phyloP scores from a whole-genome alignment of 2,329 filamentous ascomycete genomes.

The Sordariomycetes sp. region DNA sequence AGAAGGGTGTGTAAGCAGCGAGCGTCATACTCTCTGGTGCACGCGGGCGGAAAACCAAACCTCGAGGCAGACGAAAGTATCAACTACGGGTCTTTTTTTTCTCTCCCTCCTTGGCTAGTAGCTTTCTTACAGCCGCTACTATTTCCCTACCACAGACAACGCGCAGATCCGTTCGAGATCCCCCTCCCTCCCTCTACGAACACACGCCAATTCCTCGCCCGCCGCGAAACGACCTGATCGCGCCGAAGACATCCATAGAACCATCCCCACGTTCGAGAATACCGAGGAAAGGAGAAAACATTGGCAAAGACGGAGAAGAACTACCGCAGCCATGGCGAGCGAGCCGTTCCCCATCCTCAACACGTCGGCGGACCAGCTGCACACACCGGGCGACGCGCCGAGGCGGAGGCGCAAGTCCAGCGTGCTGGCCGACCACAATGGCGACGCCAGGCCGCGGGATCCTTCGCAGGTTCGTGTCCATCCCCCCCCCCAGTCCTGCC shows the following conservation, averaged over 20 bases:
- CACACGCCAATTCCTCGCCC: background rate
- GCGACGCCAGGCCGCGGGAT: background rate
- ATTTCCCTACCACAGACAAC: no score
- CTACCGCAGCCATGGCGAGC: conserved; percentile 23
- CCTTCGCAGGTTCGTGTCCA: background rate
- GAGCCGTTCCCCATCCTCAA: conserved; percentile 48
- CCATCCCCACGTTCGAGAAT: background rate
- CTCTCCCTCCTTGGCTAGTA: no score
- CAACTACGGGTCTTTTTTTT: no score
- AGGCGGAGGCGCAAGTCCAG: conserved; percentile 46
- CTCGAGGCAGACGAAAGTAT: no score
- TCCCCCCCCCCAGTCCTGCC: background rate
- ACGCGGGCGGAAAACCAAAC: no score
- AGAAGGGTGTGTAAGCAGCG: no score
- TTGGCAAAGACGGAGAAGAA: background rate
- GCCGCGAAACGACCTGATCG: background rate
- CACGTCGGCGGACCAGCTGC: conserved; percentile 37
- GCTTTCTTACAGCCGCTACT: no score
- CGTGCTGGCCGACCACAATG: conserved; percentile 27
- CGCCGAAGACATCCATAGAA: background rate
- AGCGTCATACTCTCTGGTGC: no score
- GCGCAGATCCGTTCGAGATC: no score
- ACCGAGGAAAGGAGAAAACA: background rate
- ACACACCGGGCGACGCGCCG: conserved; percentile 21
- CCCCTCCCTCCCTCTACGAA: background rate